Percentiles rank a stretch among this genome's conserved stretches.
Conservation (phyloP, 495 filamentous ascomycete species). For the Niebla homalea region DNA sequence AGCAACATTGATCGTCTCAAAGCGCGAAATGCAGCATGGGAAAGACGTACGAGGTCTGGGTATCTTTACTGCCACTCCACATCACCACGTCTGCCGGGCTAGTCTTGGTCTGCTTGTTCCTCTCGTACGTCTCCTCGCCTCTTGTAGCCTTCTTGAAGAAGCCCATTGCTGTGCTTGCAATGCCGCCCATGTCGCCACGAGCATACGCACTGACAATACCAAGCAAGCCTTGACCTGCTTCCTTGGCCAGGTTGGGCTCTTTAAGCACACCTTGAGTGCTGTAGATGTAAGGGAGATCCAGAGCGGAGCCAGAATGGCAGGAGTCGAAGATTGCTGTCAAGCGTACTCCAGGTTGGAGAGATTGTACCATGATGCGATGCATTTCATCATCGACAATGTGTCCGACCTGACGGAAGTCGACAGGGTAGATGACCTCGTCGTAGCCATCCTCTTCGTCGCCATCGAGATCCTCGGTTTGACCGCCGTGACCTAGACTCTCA, state of each 20-base stretch:
- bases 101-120: conserved; percentile 77
- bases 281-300: conserved; percentile 96
- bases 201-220: conserved; percentile 81
- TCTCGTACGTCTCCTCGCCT: conserved; percentile 70
- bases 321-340: conserved; percentile 98
- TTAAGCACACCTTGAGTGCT: conserved; percentile 91
- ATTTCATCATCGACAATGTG: conserved; percentile 98
- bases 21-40: background rate
- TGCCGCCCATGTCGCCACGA: conserved; percentile 75
- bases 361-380: conserved; percentile 90
- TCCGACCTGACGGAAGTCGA: conserved; percentile 79
- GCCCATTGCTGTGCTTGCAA: conserved; percentile 66
- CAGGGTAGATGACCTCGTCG: conserved; percentile 96
- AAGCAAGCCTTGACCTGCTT: conserved; percentile 86
- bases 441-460: conserved; percentile 93
- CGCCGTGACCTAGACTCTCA: conserved; percentile 61
- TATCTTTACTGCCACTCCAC: conserved; percentile 94
- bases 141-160: conserved; percentile 88
- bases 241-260: conserved; percentile 94
- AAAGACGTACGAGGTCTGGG: conserved; percentile 73
- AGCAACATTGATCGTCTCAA: background rate
- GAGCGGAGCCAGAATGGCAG: conserved; percentile 93
- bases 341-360: conserved; percentile 70
- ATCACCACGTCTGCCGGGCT: conserved; percentile 93
- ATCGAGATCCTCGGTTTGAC: conserved; percentile 90